phyloP scores from a whole-genome alignment of 768 basidiomycete species.

The Leccinum obscurum region DNA sequence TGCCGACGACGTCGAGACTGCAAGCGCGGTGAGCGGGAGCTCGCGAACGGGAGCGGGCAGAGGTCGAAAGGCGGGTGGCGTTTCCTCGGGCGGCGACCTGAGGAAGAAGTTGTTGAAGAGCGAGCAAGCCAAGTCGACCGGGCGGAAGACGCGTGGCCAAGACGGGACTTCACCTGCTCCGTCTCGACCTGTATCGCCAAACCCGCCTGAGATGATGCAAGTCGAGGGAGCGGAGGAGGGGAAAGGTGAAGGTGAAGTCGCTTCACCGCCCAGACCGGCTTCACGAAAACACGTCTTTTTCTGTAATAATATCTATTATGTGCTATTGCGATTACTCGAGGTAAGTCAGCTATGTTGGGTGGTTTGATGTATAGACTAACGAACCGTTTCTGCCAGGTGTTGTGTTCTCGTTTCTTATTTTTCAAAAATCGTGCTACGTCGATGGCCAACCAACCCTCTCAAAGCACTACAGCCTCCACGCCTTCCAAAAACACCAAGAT shows the following conservation, averaged over 20 bases:
- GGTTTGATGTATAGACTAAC: slow-evolving; percentile 2
- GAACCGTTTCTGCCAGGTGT: slow-evolving; percentile 48
- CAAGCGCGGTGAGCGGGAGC: slow-evolving; percentile 28
- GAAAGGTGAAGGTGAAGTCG: slow-evolving; percentile 14
- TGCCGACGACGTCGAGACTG: slow-evolving; percentile 40
- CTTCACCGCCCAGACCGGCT: slow-evolving; percentile 29
- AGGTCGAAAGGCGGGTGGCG: slow-evolving; percentile 41
- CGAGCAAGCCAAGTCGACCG: slow-evolving; percentile 75
- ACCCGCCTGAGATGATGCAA: slow-evolving; percentile 44
- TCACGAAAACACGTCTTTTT: slow-evolving; percentile 70
- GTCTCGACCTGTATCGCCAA: slow-evolving; percentile 67
- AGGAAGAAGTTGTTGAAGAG: slow-evolving; percentile 81
- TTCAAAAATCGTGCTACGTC: slow-evolving; percentile 74
- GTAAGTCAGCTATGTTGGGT: slow-evolving; percentile 43
- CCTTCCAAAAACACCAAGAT: slow-evolving; percentile 31
- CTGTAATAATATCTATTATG: slow-evolving; percentile 88
- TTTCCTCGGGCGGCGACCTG: slow-evolving; percentile 57
- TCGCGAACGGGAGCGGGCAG: slow-evolving; percentile 37
- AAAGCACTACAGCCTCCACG: slow-evolving; percentile 6
- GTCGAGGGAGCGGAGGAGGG: slow-evolving; percentile 33
- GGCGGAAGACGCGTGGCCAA: slow-evolving; percentile 55
- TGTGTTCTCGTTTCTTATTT: slow-evolving; percentile 76
- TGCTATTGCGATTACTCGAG: slow-evolving; percentile 81
- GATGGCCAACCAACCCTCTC: slow-evolving; percentile 33
- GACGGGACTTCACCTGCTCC: slow-evolving; percentile 53